These are phyloP conservation scores for Fragaria vesca DNA, from an alignment of 306 rosid genomes.

Conservation along the genomic window DNA sequence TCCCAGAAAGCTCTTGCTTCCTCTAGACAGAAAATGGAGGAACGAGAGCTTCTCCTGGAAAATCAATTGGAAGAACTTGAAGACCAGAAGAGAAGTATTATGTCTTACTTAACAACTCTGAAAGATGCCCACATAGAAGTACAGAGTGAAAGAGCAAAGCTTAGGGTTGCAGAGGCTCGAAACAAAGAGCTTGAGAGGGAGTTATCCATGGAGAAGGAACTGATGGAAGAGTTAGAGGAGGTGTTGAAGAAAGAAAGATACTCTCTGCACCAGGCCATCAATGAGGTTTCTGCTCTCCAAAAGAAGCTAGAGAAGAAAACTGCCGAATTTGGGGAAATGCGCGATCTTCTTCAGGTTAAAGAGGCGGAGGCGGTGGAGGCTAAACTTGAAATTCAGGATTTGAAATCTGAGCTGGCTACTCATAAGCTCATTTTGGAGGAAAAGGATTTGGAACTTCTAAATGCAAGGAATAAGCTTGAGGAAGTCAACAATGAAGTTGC, in stretches of 20 bases:
- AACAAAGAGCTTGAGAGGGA: conserved; percentile 66
- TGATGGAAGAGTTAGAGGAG: conserved; percentile 54
- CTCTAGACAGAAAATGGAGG: conserved; percentile 69
- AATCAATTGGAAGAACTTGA: conserved; percentile 62
- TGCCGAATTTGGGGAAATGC: conserved; percentile 43
- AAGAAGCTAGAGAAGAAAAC: conserved; percentile 50
- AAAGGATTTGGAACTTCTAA: conserved; percentile 79
- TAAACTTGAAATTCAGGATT: conserved; percentile 73
- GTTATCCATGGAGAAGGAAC: conserved; percentile 56
- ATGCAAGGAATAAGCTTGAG: conserved; percentile 62
- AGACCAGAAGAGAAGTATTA: conserved; percentile 59
- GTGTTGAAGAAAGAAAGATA: conserved; percentile 64
- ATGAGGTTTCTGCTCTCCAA: conserved; percentile 53
- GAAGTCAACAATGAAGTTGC: conserved; percentile 59
- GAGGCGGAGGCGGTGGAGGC: conserved; percentile 74
- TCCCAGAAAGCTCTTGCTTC: conserved; percentile 76
- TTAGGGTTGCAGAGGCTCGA: conserved; percentile 52
- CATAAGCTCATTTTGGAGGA: conserved; percentile 65
- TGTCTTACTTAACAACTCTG: conserved; percentile 58
- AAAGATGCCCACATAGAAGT: conserved; percentile 73
- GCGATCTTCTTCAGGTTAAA: conserved; percentile 52
- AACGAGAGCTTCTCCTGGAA: conserved; percentile 62
- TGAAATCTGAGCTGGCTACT: conserved; percentile 72
- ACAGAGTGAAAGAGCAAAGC: conserved; percentile 68
- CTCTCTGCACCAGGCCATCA: conserved; percentile 59